Conservation (phyloP, 1,284 basidiomycete species). For the Coniophora puteana region DNA sequence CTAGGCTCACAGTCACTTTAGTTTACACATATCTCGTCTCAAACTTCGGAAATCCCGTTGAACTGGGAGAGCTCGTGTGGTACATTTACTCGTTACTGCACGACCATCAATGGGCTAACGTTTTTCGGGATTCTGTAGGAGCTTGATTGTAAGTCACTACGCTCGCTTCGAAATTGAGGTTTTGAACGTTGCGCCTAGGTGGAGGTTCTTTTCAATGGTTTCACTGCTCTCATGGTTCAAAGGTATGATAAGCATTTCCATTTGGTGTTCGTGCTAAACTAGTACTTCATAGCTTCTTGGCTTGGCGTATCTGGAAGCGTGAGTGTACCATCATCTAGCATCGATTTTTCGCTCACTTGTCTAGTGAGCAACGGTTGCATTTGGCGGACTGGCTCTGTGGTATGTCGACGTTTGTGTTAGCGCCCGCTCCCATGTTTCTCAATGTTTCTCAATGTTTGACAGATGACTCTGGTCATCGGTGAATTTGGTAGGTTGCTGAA, state of each 20-base stretch:
- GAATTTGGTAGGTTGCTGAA: constrained; percentile 42
- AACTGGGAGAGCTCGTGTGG: constrained; percentile 43
- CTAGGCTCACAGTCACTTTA: constrained; percentile 16
- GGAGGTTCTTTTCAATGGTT: constrained; percentile 34
- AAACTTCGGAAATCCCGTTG: constrained; percentile 36
- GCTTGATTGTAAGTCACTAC: constrained; percentile 35
- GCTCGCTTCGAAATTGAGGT: no score
- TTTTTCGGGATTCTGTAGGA: constrained; percentile 31
- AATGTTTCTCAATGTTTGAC: not conserved
- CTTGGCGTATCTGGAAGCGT: constrained; percentile 24
- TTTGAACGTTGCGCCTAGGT: constrained; percentile 16
- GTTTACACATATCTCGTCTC: constrained; percentile 55
- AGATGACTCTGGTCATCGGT: constrained; percentile 35
- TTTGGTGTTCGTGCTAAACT: not conserved
- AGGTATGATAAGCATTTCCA: no score
- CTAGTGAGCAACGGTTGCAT: constrained; percentile 24
- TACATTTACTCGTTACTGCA: constrained; percentile 20
- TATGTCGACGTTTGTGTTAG: constrained; percentile 8
- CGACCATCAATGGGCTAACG: not conserved
- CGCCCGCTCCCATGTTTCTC: not conserved
- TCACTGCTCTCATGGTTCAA: constrained; percentile 34
- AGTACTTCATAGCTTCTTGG: constrained; percentile 20
- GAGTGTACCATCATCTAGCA: constrained; percentile 8
- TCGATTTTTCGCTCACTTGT: not conserved
- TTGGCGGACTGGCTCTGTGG: constrained; percentile 5